Base-by-base conservation (phyloP, 2,329 filamentous ascomycete genomes). In the Aspergillus chevalieri region DNA sequence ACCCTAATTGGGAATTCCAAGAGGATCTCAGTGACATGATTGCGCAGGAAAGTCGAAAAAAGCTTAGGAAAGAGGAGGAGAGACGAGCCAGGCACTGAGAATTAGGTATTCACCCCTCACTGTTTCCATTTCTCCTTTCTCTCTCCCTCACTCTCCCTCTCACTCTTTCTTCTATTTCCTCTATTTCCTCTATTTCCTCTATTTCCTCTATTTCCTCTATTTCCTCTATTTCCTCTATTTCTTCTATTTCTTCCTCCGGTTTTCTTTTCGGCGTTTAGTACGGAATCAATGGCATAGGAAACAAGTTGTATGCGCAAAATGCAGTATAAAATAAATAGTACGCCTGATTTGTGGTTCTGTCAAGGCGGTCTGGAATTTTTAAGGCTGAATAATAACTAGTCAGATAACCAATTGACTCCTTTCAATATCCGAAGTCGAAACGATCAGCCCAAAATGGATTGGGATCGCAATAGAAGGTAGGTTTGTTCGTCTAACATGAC, bases 21-120 rank as follows among this genome's bases (percentile, higher is more conserved):
- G 92, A 97, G 59, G 92, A 96, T 65, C 72, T 98, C 49, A 92
- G 85, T 61, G 88, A 95, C 63, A 94, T 98, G 88, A 96, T 98
- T 74, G 89, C 89, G 10, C 85, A 89, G 62, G 93, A 97, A 74
- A 89, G 85, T 64, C 81, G 89, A 57, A 97, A 97, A 79, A 81
- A 90, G 66, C 80, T 91, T 66, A 94, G 91, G 79, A 82, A 87
- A 57, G 91, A 95, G 60, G 84, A 89, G 68, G 89, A 95, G 70
- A 83, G 84, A 66, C 78, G 79, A 61, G 79, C 82, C 55, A 85
- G 85, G 75, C 61, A 66, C 45, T 74, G 12, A 41, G 19, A 30
- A 30, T 30, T 30, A 30, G 26, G 26, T 30, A 36, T 17, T 36
- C 34, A n/a, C 17, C 6, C n/a, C 34, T 36, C 34, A 3, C 34